A percentile compares a stretch with the other conserved stretches of the same genome.
Evolutionary conservation across 176 grass and related monocot genomes (phyloP).

Genomic region (Bonia amplexicaulis): DNA sequence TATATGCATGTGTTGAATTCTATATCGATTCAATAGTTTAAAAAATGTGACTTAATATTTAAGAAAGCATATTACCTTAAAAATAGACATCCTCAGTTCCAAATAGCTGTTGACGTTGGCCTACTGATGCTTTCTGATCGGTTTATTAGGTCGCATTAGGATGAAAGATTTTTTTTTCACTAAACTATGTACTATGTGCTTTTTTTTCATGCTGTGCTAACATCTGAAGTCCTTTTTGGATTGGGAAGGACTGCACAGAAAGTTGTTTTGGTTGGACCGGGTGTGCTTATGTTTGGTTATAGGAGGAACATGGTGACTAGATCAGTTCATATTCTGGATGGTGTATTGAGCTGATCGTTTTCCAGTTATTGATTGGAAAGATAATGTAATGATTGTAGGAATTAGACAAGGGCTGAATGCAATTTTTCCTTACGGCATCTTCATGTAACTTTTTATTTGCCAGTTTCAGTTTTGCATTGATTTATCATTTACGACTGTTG

Average conservation of each 20-base stretch:
- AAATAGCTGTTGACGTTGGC: too few relatives aligned
- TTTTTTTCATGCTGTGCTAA: background rate
- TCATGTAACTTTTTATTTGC: background rate
- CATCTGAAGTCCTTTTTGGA: background rate
- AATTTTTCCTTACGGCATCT: background rate
- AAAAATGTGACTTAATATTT: too few relatives aligned
- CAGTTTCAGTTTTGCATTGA: background rate
- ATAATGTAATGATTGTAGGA: background rate
- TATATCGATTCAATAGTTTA: too few relatives aligned
- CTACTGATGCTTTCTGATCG: background rate
- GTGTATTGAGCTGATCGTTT: background rate
- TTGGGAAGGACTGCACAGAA: background rate
- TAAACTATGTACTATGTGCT: background rate
- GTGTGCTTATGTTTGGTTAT: constrained; percentile 1
- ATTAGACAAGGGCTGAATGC: background rate
- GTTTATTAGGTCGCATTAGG: background rate
- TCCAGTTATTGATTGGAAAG: background rate
- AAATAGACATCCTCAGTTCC: too few relatives aligned
- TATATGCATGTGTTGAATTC: too few relatives aligned
- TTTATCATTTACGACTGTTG: background rate
- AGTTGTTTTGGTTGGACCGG: background rate
- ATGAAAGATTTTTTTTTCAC: background rate
- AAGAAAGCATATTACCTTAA: too few relatives aligned
- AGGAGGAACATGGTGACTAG: background rate
- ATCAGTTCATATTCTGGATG: background rate